Evolutionary conservation across 306 rosid genomes (phyloP).

Genomic region (Fragaria iinumae): DNA sequence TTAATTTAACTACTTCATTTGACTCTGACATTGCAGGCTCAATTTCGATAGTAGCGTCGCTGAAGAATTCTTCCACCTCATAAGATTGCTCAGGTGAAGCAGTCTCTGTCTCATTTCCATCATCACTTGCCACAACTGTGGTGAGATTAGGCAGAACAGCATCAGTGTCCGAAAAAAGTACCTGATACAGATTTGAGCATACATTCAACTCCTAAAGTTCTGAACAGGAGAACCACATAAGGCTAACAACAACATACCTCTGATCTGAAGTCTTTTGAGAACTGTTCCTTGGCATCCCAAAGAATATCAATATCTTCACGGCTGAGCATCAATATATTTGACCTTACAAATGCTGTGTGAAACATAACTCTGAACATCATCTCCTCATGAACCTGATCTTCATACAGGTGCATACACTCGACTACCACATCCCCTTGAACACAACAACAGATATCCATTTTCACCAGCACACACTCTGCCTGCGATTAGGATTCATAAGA

Average conservation of each 20-base stretch:
- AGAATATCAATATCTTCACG: constrained; percentile 81
- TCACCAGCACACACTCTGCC: constrained; percentile 91
- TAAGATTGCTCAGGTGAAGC: constrained; percentile 94
- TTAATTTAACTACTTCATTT: neutral
- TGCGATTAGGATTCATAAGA: constrained; percentile 58
- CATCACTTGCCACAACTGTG: constrained; percentile 54
- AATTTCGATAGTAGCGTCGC: constrained; percentile 10
- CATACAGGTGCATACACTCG: constrained; percentile 76
- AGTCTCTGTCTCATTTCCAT: constrained; percentile 64
- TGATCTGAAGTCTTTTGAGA: constrained; percentile 81
- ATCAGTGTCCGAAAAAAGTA: constrained; percentile 84
- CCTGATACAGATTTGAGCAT: constrained; percentile 80
- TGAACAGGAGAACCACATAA: constrained; percentile 33
- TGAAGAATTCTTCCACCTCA: constrained; percentile 91
- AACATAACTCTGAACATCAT: constrained; percentile 83
- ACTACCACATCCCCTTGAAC: constrained; percentile 96
- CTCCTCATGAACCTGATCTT: constrained; percentile 74
- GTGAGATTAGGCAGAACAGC: constrained; percentile 73
- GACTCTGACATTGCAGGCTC: neutral
- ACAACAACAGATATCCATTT: constrained; percentile 72
- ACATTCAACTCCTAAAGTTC: constrained; percentile 56
- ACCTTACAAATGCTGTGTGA: constrained; percentile 88
- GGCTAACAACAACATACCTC: constrained; percentile 66
- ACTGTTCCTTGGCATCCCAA: constrained; percentile 90
- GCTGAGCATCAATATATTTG: constrained; percentile 69